Evolutionary conservation across 129 eudicot genomes (phyloP), one percentile per base, ranked within the genome.

Genomic region (Deinandra increscens): DNA sequence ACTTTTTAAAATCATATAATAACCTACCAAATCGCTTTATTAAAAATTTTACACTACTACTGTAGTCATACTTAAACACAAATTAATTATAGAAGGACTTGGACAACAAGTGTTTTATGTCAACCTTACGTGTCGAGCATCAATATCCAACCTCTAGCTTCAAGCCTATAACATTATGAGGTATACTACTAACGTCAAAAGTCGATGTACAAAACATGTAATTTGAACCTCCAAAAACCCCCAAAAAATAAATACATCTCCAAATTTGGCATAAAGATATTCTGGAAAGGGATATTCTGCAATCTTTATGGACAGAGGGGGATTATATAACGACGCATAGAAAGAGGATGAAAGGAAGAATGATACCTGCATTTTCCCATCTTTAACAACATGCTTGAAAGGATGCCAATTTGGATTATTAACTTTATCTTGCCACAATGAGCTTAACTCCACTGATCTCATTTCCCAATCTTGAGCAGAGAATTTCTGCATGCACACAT

Each of bases 381-480:
- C 84, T 71, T 67, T 78, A 44, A 62, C 31, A 20, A 58, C 82
- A 71, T 78, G 79, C 58, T 78, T 81, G 71, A 81, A 84, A 68
- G 89, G 89, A 23, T 84, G 82, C 89, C 89, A 84, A 44, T 79
- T 81, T 66, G 85, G 77, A 71, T 78, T 79, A 66, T 78, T 84
- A 19, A 84, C 83, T 44, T 81, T 84, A 44, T 83, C 83, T 77
- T 86, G 88, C 92, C 92, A 86, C 64, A 75, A 63, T 19, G 88
- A 75, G 63, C 83, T 74, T 68, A 81, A 66, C 70, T 83, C 80
- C 12, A 78, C 83, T 31, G 86, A 72, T 67, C 85, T 72, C 42
- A 80, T 19, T 75, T 80, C 84, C 81, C 88, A 79, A 29, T 78
- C 86, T 22, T 72, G 70, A 34, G 54, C 55, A 17, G 86, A 71